Evolutionary conservation across 2,329 filamentous ascomycete species (phyloP).

Genomic region (Neobulgaria alba): DNA sequence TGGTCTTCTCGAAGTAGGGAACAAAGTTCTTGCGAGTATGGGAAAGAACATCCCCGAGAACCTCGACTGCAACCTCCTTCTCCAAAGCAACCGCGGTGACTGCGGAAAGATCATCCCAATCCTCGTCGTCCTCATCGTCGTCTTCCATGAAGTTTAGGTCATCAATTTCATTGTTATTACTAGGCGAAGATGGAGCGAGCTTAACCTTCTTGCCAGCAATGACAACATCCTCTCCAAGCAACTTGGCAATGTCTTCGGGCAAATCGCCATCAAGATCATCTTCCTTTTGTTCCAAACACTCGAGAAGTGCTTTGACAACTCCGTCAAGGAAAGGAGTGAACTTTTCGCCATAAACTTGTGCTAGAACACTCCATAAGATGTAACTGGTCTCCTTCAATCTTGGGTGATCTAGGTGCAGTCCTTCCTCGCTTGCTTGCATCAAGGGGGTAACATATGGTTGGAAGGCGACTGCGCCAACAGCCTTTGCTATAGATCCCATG

Average conservation of each 20-base stretch:
- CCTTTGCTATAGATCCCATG: slow-evolving; percentile 84
- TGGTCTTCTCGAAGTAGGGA: slow-evolving; percentile 80
- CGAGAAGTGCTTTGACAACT: slow-evolving; percentile 71
- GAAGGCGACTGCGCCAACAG: slow-evolving; percentile 79
- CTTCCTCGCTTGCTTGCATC: slow-evolving; percentile 89
- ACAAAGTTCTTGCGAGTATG: slow-evolving; percentile 74
- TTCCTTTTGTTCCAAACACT: slow-evolving; percentile 83
- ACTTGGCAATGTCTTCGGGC: slow-evolving; percentile 63
- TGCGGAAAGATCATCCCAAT: slow-evolving; percentile 75
- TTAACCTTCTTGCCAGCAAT: slow-evolving; percentile 81
- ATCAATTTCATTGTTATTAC: slow-evolving; percentile 49
- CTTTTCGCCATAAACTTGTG: slow-evolving; percentile 84
- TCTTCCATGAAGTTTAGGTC: slow-evolving; percentile 53
- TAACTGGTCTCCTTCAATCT: slow-evolving; percentile 93
- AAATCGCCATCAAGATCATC: slow-evolving; percentile 69
- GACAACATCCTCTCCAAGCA: slow-evolving; percentile 67
- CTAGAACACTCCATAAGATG: slow-evolving; percentile 90
- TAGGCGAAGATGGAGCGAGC: too few relatives aligned
- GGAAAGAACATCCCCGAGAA: slow-evolving; percentile 84
- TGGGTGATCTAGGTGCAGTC: slow-evolving; percentile 78
- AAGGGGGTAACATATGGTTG: slow-evolving; percentile 84
- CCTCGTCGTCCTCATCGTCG: slow-evolving; percentile 69
- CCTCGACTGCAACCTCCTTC: slow-evolving; percentile 95
- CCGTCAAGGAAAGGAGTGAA: slow-evolving; percentile 72
- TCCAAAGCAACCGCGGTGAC: slow-evolving; percentile 87